A percentile compares a stretch with the other conserved stretches of the same genome.
phyloP scores from a whole-genome alignment of 116 monocot genomes.

The Trichopus zeylanicus region DNA sequence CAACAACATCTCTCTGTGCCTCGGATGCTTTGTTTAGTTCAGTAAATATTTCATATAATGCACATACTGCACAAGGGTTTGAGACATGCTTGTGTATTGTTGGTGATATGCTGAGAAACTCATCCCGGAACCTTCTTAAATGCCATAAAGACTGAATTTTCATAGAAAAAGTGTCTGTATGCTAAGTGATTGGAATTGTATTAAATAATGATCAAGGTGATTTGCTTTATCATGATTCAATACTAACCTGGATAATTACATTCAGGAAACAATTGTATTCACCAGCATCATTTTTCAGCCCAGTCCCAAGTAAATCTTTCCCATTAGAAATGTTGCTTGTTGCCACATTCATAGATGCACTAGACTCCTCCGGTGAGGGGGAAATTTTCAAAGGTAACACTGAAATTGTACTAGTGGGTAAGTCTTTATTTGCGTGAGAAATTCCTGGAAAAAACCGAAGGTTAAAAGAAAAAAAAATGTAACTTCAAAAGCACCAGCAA shows the following conservation, averaged over 20 bases:
- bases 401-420: constrained; percentile 9
- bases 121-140: constrained; percentile 67
- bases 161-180: background rate
- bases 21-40: constrained; percentile 47
- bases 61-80: constrained; percentile 86
- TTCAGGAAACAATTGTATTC: constrained; percentile 99
- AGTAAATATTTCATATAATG: constrained; percentile 65
- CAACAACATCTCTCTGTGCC: constrained; percentile 45
- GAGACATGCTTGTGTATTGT: constrained; percentile 59
- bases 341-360: constrained; percentile 15
- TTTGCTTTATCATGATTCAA: background rate
- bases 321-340: constrained; percentile 9
- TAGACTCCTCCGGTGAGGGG: constrained; percentile 4
- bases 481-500: background rate
- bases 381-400: constrained; percentile 10
- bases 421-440: no score
- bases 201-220: background rate
- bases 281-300: constrained; percentile 82
- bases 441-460: constrained; percentile 1
- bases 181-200: background rate
- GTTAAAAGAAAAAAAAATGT: no score
- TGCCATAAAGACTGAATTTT: constrained; percentile 86
- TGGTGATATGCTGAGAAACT: constrained; percentile 52
- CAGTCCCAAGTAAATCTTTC: constrained; percentile 49
- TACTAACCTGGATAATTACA: constrained; percentile 87